Percentiles rank a stretch among this genome's conserved stretches.
These are phyloP conservation scores for Metarhizium sp. DNA, from an alignment of 2,329 filamentous ascomycete genomes.

Conservation along the genomic window DNA sequence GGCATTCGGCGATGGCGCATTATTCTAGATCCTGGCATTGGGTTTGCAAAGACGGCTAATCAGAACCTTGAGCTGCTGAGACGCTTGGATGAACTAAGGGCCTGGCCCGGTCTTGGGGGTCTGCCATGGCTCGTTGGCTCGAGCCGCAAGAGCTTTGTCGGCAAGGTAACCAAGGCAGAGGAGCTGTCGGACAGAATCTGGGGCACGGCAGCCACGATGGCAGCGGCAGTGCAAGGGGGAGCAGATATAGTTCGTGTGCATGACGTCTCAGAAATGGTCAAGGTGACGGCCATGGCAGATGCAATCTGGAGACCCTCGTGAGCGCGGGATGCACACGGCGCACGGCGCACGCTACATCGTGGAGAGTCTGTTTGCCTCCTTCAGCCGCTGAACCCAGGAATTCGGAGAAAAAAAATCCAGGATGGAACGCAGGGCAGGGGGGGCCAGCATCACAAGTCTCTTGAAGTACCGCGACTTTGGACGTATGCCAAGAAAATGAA, in stretches of 20 bases:
- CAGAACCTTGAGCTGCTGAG: slow-evolving; percentile 79
- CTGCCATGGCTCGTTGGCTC: slow-evolving; percentile 85
- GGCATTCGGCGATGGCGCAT: slow-evolving; percentile 91
- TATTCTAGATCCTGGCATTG: slow-evolving; percentile 85
- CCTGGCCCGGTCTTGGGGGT: slow-evolving; percentile 53
- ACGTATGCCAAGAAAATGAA: slow-evolving; percentile 5
- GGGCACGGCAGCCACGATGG: slow-evolving; percentile 84
- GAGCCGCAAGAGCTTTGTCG: slow-evolving; percentile 85
- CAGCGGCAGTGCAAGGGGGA: slow-evolving; percentile 75
- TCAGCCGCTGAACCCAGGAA: slow-evolving; percentile 1
- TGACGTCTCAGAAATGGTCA: slow-evolving; percentile 77
- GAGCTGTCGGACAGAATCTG: slow-evolving; percentile 62
- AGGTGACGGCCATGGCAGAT: slow-evolving; percentile 81
- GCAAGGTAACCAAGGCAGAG: slow-evolving; percentile 66
- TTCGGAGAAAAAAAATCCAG: background rate
- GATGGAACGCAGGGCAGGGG: background rate
- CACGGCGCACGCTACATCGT: background rate
- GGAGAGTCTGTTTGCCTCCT: background rate
- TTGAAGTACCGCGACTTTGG: slow-evolving; percentile 6
- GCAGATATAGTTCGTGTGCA: slow-evolving; percentile 91
- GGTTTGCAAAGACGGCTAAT: slow-evolving; percentile 75
- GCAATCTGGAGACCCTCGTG: slow-evolving; percentile 62
- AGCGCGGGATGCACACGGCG: background rate
- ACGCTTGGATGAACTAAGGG: slow-evolving; percentile 52
- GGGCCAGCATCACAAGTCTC: background rate